Conservation (phyloP, 805 yeast genomes). For the Yamadazyma sp. region DNA sequence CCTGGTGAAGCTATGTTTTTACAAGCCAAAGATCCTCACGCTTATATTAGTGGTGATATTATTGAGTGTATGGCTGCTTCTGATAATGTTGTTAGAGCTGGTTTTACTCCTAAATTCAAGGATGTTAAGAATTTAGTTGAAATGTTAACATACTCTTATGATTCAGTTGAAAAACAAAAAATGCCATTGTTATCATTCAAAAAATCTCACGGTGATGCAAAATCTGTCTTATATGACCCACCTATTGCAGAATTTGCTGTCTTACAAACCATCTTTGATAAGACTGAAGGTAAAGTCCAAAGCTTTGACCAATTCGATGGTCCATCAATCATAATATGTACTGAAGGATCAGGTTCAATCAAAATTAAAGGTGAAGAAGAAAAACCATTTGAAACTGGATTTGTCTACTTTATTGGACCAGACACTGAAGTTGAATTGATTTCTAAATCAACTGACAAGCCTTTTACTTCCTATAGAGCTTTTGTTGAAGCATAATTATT, state of each 20-base stretch:
- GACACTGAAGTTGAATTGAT: slow-evolving; percentile 59
- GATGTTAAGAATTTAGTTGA: slow-evolving; percentile 87
- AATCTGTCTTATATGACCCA: slow-evolving; percentile 74
- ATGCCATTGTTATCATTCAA: slow-evolving; percentile 64
- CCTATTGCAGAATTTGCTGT: slow-evolving; percentile 97
- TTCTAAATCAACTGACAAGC: slow-evolving; percentile 38
- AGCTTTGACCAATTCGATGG: slow-evolving; percentile 65
- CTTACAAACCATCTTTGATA: slow-evolving; percentile 68
- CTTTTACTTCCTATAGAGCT: slow-evolving; percentile 85
- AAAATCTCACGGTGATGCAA: slow-evolving; percentile 64
- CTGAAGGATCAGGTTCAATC: slow-evolving; percentile 73
- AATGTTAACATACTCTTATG: slow-evolving; percentile 87
- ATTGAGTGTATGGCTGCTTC: slow-evolving; percentile 99
- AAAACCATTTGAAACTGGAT: slow-evolving; percentile 58
- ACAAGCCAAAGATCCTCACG: slow-evolving; percentile 97
- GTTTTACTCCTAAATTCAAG: slow-evolving; percentile 98
- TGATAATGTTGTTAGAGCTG: slow-evolving; percentile 97
- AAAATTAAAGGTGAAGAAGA: slow-evolving; percentile 37
- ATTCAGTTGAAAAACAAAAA: slow-evolving; percentile 89
- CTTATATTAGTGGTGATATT: slow-evolving; percentile 94
- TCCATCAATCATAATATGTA: slow-evolving; percentile 82
- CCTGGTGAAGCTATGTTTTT: slow-evolving; percentile 96
- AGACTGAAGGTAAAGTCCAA: slow-evolving; percentile 47
- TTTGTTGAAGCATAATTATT: slow-evolving; percentile 60
- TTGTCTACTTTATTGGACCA: slow-evolving; percentile 83